Percentiles rank a stretch among this genome's conserved stretches.
These are phyloP conservation scores for Phyllosticta ampelicida DNA, from an alignment of 2,329 filamentous ascomycete genomes.

Conservation along the genomic window DNA sequence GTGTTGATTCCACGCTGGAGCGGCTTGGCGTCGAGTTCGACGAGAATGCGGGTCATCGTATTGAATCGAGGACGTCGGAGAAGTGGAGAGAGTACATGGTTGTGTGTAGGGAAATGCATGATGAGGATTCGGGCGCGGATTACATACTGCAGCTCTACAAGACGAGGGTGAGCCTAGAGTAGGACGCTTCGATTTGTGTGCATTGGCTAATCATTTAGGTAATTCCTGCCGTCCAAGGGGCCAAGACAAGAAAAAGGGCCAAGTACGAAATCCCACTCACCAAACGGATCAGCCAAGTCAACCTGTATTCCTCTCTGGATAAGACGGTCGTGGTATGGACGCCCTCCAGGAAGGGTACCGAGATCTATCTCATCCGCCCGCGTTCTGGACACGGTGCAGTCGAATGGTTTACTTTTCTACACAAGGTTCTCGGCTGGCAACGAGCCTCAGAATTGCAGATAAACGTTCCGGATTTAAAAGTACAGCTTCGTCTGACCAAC, in stretches of 20 bases:
- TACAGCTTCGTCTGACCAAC: conserved; percentile 48
- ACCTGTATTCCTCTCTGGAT: conserved; percentile 55
- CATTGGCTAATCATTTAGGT: conserved; percentile 24
- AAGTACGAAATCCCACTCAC: conserved; percentile 48
- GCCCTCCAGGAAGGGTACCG: conserved; percentile 42
- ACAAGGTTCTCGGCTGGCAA: conserved; percentile 48
- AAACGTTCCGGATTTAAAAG: conserved; percentile 51
- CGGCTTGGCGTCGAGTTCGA: conserved; percentile 50
- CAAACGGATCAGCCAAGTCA: conserved; percentile 44
- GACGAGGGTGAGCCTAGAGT: conserved; percentile 36
- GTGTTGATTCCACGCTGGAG: conserved; percentile 44
- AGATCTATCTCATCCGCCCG: conserved; percentile 52
- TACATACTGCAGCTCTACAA: conserved; percentile 51
- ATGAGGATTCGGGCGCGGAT: conserved; percentile 34
- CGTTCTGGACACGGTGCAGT: conserved; percentile 50
- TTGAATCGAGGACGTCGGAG: conserved; percentile 47
- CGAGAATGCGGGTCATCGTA: conserved; percentile 50
- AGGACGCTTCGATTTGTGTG: neutral
- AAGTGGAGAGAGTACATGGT: conserved; percentile 56
- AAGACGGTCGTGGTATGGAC: conserved; percentile 56
- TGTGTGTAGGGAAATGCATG: conserved; percentile 48
- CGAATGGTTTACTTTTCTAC: conserved; percentile 59
- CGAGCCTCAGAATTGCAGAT: conserved; percentile 47
- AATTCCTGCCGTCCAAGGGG: conserved; percentile 48
- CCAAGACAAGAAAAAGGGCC: conserved; percentile 42